Base-by-base conservation (phyloP, 495 filamentous ascomycete species). In the Podospora sp. region DNA sequence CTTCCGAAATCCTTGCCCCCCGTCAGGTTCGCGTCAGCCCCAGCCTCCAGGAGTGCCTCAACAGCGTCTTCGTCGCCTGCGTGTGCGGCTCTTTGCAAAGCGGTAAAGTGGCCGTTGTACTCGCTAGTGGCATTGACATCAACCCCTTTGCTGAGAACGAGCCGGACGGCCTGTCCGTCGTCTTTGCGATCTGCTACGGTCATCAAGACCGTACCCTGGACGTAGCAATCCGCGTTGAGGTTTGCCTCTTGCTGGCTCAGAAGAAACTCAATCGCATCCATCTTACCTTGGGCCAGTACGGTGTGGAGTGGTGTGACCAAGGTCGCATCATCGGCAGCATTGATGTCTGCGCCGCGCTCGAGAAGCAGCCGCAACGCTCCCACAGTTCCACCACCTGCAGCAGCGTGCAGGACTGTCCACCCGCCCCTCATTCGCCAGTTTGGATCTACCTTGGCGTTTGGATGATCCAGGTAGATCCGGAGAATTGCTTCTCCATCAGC, bases 281-380 rank as follows among this genome's bases (percentile, higher is more conserved):
- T 46, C 16, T 18, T 46, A 2, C 40, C 40, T 14, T 46, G 5
- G 11, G 40, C 4, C 5, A 46, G 40, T 14, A 18, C 40, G 11
- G 40, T 46, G 40, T 46, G 40, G 14, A 46, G 9, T 12, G 40
- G 40, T 11, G 40, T 46, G 40, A 46, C 16, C 4, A 46, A 11
- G 2, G 16, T 14, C 2, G 40, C 40, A 14, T 46, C 12, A 18
- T 46, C 40, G 12, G 40, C 40, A 6, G 40, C 40, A 24, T 62
- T 62, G 20, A 62, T 49, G 7, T 62, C 60, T 14, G 60, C 36
- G 14, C 60, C 60, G 16, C 22, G 35, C 35, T 49, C 60, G 11
- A 62, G 18, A 7, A 62, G 24, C 4, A 62, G 20, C 20, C 50
- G 36, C 1, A 26, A 8, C 22, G 25, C n/a, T 4, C 50, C 9